Conservation (phyloP, 2,329 filamentous ascomycete genomes). For the Colletotrichum lupini region DNA sequence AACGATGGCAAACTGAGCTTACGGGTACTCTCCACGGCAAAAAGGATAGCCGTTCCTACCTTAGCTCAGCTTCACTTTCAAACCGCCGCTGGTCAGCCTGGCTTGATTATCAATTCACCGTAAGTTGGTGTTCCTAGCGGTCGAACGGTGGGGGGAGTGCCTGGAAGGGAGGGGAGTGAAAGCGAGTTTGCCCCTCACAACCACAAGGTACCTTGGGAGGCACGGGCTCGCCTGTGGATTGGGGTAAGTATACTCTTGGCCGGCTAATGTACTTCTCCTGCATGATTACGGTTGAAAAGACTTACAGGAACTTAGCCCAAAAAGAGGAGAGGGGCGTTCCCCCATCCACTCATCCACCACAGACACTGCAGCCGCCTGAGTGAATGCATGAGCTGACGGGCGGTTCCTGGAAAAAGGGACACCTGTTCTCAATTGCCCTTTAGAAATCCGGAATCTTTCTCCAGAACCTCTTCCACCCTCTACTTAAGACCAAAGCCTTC, state of each 20-base stretch:
- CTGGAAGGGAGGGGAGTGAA: conserved; percentile 11
- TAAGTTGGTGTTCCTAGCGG: conserved; percentile 11
- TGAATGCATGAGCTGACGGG: conserved; percentile 34
- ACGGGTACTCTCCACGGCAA: not conserved
- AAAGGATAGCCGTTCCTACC: not conserved
- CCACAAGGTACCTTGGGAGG: not conserved
- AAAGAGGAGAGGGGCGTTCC: conserved; percentile 8
- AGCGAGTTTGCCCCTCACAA: conserved; percentile 33
- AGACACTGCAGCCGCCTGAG: conserved; percentile 31
- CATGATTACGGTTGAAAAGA: not conserved
- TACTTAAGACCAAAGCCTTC: conserved; percentile 28
- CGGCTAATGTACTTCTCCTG: not conserved
- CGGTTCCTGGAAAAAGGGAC: conserved; percentile 36
- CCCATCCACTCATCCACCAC: conserved; percentile 12
- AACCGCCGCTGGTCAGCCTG: not conserved
- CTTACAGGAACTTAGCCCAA: not conserved
- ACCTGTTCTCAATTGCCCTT: conserved; percentile 38
- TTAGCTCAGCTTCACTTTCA: not conserved
- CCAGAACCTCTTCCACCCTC: conserved; percentile 10
- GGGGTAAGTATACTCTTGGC: conserved; percentile 24
- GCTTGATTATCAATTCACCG: conserved; percentile 35
- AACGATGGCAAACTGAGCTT: not conserved
- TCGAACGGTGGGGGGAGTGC: conserved; percentile 18
- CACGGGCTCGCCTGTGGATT: conserved; percentile 16
- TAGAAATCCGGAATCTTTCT: conserved; percentile 33